Conservation (phyloP, 164 flowering plant species). For the Magnolia kwangsiensis region DNA sequence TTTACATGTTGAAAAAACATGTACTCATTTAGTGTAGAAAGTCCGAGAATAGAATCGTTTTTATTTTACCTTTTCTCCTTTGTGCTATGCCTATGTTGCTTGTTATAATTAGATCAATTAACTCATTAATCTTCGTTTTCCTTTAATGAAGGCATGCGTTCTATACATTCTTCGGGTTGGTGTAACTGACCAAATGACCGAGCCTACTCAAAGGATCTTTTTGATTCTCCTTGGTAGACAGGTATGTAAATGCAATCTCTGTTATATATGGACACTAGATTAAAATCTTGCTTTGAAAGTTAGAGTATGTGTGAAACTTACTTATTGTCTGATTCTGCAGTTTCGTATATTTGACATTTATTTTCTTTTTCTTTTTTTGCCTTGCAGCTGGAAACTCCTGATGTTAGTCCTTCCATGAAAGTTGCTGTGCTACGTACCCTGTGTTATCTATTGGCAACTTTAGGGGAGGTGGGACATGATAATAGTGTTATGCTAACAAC, state of each 20-base stretch:
- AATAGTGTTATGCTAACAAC: not conserved
- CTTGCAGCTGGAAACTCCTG: slow-evolving; percentile 71
- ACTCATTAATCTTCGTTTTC: not conserved
- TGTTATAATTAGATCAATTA: not conserved
- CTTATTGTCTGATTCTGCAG: not conserved
- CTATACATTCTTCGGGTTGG: slow-evolving; percentile 90
- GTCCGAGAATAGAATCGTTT: no score
- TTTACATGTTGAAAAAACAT: no score
- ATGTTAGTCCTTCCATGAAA: slow-evolving; percentile 60
- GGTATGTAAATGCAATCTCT: slow-evolving; percentile 34
- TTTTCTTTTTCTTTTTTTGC: slow-evolving; percentile 8
- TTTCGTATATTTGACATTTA: slow-evolving; percentile 1
- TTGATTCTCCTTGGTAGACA: slow-evolving; percentile 76
- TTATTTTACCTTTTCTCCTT: no score
- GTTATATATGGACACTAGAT: not conserved
- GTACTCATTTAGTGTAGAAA: no score
- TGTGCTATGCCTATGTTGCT: not conserved
- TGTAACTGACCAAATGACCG: slow-evolving; percentile 88
- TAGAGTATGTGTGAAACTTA: not conserved
- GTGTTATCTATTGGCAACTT: slow-evolving; percentile 66
- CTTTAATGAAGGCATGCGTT: slow-evolving; percentile 80
- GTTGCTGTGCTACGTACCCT: slow-evolving; percentile 72
- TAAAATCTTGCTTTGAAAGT: not conserved
- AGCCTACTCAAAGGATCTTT: slow-evolving; percentile 81
- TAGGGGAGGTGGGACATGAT: slow-evolving; percentile 76